A percentile compares a stretch with the other conserved stretches of the same genome.
Conservation (phyloP, 2,329 filamentous ascomycete genomes). For the Penicillium hordei region DNA sequence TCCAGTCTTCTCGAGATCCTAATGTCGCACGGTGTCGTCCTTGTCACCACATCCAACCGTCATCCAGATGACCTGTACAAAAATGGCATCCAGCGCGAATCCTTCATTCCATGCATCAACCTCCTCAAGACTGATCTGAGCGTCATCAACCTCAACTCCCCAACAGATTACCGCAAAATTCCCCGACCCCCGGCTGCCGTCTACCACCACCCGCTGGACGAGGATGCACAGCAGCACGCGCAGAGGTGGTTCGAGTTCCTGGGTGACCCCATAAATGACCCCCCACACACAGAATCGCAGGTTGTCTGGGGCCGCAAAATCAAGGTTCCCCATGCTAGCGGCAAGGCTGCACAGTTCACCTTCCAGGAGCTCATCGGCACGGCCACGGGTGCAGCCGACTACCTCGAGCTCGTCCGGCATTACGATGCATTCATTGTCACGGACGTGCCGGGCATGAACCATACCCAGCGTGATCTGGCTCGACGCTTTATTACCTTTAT, state of each 20-base stretch:
- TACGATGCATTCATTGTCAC: slow-evolving; percentile 94
- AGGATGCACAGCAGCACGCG: slow-evolving; percentile 73
- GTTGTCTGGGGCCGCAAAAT: slow-evolving; percentile 92
- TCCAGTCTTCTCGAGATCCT: slow-evolving; percentile 74
- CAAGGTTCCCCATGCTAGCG: slow-evolving; percentile 80
- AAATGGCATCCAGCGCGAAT: slow-evolving; percentile 94
- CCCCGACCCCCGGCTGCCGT: slow-evolving; percentile 89
- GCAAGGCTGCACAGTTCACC: slow-evolving; percentile 83
- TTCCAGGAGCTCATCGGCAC: slow-evolving; percentile 89
- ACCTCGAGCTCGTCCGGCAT: slow-evolving; percentile 82
- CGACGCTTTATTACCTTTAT: slow-evolving; percentile 96
- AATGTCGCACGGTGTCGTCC: slow-evolving; percentile 94
- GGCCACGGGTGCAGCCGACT: slow-evolving; percentile 91
- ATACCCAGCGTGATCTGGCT: slow-evolving; percentile 80
- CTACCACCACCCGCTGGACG: slow-evolving; percentile 85
- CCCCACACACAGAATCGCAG: slow-evolving; percentile 76
- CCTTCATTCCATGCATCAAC: slow-evolving; percentile 92
- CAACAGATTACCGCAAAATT: slow-evolving; percentile 96
- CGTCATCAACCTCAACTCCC: slow-evolving; percentile 91
- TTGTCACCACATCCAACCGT: slow-evolving; percentile 95
- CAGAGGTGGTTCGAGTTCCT: slow-evolving; percentile 96
- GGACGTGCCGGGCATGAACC: slow-evolving; percentile 87
- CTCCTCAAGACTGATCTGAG: slow-evolving; percentile 80
- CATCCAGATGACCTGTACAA: slow-evolving; percentile 96
- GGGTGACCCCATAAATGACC: slow-evolving; percentile 73